Evolutionary conservation across 352 stramenopile species (phyloP).

Genomic region (Phytophthora hybrid): DNA sequence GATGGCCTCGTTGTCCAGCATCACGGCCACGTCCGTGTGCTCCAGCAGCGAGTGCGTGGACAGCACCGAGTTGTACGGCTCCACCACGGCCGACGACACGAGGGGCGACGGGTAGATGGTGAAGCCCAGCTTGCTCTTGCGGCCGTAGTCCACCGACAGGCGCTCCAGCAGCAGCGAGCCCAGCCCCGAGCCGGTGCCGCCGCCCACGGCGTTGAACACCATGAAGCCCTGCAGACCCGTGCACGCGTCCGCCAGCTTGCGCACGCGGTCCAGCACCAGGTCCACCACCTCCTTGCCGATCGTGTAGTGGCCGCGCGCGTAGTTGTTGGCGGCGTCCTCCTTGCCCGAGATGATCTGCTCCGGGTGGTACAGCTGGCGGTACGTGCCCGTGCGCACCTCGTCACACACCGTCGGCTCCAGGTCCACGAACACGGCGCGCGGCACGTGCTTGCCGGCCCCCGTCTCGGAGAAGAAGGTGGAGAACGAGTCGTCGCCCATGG

Average conservation of each 20-base stretch:
- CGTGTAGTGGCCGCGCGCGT: conserved; percentile 94
- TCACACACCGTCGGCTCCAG: conserved; percentile 98
- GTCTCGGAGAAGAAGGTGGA: conserved; percentile 92
- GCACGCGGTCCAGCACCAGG: conserved; percentile 95
- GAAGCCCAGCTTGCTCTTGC: conserved; percentile 98
- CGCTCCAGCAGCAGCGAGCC: conserved; percentile 96
- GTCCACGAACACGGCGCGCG: conserved; percentile 94
- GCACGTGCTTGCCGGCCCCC: conserved; percentile 57
- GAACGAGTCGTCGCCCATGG: conserved; percentile 50
- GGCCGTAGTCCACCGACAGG: conserved; percentile 96
- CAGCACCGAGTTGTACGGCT: conserved; percentile 98
- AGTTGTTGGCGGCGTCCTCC: conserved; percentile 94
- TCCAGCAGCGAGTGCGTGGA: conserved; percentile 96
- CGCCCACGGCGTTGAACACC: conserved; percentile 97
- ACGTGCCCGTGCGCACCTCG: conserved; percentile 96
- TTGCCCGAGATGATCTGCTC: conserved; percentile 99
- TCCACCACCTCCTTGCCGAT: conserved; percentile 97
- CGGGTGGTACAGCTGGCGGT: conserved; percentile 97
- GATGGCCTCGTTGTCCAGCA: conserved; percentile 95
- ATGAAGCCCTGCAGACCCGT: conserved; percentile 98
- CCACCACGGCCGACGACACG: conserved; percentile 96
- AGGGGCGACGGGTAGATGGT: conserved; percentile 97
- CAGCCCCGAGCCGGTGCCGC: conserved; percentile 97
- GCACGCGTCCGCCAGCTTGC: conserved; percentile 97
- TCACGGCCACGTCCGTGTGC: conserved; percentile 96